Conservation (phyloP, 2,329 filamentous ascomycete species). For the Orbilia quercus region DNA sequence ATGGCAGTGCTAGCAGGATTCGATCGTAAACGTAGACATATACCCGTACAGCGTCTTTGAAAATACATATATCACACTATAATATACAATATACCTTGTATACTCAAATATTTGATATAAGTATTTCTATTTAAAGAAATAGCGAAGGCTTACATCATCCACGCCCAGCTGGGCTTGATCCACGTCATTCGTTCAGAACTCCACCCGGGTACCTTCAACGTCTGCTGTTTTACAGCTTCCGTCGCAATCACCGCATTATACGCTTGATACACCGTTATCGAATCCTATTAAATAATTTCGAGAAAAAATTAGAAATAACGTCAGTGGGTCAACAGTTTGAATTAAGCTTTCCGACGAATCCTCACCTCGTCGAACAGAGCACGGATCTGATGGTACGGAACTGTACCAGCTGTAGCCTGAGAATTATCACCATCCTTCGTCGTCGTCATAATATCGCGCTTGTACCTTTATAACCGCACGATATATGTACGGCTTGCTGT, state of each 20-base stretch:
- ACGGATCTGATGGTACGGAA: slow-evolving; percentile 49
- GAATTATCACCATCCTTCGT: background rate
- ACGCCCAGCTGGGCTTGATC: slow-evolving; percentile 73
- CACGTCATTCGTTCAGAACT: slow-evolving; percentile 71
- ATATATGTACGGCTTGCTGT: slow-evolving; percentile 3
- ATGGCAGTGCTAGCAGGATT: too few relatives aligned
- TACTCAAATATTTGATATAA: too few relatives aligned
- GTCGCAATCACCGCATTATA: slow-evolving; percentile 69
- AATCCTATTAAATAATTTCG: slow-evolving; percentile 61
- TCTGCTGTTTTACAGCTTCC: slow-evolving; percentile 68
- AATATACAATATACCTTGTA: too few relatives aligned
- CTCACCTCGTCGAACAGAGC: slow-evolving; percentile 48
- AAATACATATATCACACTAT: too few relatives aligned
- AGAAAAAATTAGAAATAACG: background rate
- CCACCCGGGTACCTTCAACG: slow-evolving; percentile 69
- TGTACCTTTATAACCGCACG: slow-evolving; percentile 12
- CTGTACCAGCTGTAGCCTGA: slow-evolving; percentile 1
- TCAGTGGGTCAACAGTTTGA: background rate
- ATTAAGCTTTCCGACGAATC: slow-evolving; percentile 8
- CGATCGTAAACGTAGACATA: too few relatives aligned
- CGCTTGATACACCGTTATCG: slow-evolving; percentile 73
- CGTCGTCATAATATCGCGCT: slow-evolving; percentile 1
- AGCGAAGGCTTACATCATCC: slow-evolving; percentile 63
- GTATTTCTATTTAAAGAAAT: slow-evolving; percentile 21
- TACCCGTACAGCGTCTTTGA: too few relatives aligned